phyloP scores from a whole-genome alignment of 805 yeast genomes.

The Hanseniaspora meyeri region DNA sequence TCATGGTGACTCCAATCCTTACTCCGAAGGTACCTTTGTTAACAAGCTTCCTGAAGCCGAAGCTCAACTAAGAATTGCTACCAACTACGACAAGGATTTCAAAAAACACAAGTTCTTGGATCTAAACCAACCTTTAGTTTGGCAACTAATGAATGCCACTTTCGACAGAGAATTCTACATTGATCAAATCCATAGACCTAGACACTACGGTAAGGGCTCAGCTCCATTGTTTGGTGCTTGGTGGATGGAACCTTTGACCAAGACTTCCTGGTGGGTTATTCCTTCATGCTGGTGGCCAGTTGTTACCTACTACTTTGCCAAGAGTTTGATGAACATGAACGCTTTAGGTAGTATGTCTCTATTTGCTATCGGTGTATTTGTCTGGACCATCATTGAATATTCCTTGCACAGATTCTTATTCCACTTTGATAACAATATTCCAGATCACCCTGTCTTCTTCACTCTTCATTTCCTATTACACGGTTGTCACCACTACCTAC shows the following conservation, averaged over 20 bases:
- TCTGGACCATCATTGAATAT: conserved; percentile 91
- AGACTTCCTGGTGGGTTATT: conserved; percentile 90
- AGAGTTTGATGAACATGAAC: conserved; percentile 43
- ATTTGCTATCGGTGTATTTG: conserved; percentile 69
- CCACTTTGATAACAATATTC: conserved; percentile 81
- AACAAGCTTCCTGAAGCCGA: conserved; percentile 52
- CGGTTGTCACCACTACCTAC: conserved; percentile 93
- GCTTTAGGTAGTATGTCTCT: conserved; percentile 38
- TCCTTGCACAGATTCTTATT: conserved; percentile 77
- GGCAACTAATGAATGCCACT: conserved; percentile 64
- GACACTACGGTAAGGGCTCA: conserved; percentile 94
- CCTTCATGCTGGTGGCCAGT: conserved; percentile 82
- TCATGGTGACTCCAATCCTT: conserved; percentile 24
- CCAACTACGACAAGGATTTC: conserved; percentile 63
- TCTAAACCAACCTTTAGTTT: conserved; percentile 63
- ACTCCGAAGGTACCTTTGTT: conserved; percentile 43
- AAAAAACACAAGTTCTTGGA: conserved; percentile 77
- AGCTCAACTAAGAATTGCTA: conserved; percentile 59
- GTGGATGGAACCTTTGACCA: conserved; percentile 77
- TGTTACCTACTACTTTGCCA: conserved; percentile 47
- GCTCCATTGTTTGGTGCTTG: conserved; percentile 86
- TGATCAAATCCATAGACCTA: conserved; percentile 94
- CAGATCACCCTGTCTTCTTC: conserved; percentile 62
- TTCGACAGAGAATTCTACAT: conserved; percentile 82
- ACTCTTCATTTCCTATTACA: conserved; percentile 82